Percentiles rank a stretch among this genome's conserved stretches.
Conservation (phyloP, 345 rosid species). For the Populus alba region DNA sequence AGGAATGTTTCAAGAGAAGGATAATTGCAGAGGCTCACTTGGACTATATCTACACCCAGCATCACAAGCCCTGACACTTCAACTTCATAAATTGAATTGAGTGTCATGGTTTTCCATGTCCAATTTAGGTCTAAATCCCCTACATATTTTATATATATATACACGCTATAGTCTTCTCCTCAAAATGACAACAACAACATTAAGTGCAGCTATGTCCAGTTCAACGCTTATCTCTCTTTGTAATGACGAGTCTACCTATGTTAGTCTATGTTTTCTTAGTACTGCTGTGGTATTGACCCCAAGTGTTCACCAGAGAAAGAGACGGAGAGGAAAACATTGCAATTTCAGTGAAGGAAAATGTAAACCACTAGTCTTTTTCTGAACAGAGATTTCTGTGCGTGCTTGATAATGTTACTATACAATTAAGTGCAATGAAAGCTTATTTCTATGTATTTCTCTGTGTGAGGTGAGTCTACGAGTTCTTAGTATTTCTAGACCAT, state of each 20-base stretch:
- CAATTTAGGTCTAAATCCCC: background rate
- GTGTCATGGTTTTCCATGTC: background rate
- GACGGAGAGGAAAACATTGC: too few species aligned
- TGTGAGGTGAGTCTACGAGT: background rate
- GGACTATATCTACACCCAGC: slow-evolving; percentile 89
- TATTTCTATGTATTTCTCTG: background rate
- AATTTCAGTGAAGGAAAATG: too few species aligned
- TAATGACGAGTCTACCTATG: background rate
- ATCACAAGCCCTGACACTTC: slow-evolving; percentile 50
- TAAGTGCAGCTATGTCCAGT: background rate
- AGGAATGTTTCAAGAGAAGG: slow-evolving; percentile 64
- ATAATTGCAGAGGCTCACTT: slow-evolving; percentile 65
- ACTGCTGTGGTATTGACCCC: too few species aligned
- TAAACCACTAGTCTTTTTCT: background rate
- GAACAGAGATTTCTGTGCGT: background rate
- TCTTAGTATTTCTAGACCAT: background rate
- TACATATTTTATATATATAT: background rate
- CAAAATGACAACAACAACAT: background rate
- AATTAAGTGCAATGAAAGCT: background rate
- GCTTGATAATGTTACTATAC: slow-evolving; percentile 6
- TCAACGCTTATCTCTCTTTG: background rate
- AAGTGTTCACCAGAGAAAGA: too few species aligned
- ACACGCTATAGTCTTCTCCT: background rate
- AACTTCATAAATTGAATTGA: background rate
- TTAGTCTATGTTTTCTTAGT: background rate